These are phyloP conservation scores for Penicillium sp. DNA, from an alignment of 2,329 filamentous ascomycete genomes.

Conservation along the genomic window DNA sequence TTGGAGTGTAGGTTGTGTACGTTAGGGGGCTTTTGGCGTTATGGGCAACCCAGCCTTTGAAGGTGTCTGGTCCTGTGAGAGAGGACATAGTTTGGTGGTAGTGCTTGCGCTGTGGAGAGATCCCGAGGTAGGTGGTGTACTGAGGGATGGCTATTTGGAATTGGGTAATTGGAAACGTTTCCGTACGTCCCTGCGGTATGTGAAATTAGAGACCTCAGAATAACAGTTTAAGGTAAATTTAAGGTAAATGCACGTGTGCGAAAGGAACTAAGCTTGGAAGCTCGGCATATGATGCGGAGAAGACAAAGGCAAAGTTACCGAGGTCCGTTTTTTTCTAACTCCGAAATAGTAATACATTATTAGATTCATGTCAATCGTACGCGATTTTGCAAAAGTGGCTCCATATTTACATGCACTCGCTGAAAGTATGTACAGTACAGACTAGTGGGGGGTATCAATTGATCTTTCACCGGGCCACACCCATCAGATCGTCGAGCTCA, in stretches of 20 bases:
- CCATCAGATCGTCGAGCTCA: constrained; percentile 44
- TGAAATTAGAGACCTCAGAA: neutral
- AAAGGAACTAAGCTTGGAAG: neutral
- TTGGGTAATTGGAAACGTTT: neutral
- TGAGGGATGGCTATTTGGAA: neutral
- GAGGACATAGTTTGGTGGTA: neutral
- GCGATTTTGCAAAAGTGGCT: constrained; percentile 1
- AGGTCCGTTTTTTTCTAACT: constrained; percentile 3
- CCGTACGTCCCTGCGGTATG: neutral
- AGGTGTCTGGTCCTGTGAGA: constrained; percentile 26
- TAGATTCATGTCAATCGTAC: neutral
- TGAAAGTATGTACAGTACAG: constrained; percentile 22
- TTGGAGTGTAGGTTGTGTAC: constrained; percentile 39
- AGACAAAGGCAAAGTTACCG: constrained; percentile 11
- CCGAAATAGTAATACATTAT: neutral
- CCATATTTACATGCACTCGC: constrained; percentile 17
- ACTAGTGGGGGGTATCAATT: constrained; percentile 15
- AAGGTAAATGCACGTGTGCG: neutral
- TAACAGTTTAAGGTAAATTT: neutral
- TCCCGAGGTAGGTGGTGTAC: neutral
- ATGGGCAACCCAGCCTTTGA: constrained; percentile 41
- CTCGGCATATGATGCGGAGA: constrained; percentile 10
- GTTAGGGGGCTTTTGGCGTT: constrained; percentile 32
- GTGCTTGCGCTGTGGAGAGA: constrained; percentile 1
- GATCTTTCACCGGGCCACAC: constrained; percentile 22